Conservation (phyloP, 345 rosid genomes). For the Gossypium bickii region DNA sequence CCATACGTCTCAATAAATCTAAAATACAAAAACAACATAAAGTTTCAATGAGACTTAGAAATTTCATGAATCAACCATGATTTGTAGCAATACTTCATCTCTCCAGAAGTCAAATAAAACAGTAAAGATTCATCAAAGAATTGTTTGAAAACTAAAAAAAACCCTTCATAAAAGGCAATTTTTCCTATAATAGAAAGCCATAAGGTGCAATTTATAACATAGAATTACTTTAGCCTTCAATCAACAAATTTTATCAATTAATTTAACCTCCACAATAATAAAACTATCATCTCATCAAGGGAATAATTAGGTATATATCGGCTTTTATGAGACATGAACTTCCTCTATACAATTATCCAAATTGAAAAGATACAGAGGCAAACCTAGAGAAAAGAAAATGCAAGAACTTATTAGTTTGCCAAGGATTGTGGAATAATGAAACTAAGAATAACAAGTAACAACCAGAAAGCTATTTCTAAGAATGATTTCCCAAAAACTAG, state of each 20-base stretch:
- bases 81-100: neutral
- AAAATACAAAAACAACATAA: conserved; percentile 20
- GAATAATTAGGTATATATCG: neutral
- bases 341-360: neutral
- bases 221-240: neutral
- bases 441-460: neutral
- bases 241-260: neutral
- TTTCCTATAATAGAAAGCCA: neutral
- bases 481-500: neutral
- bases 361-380: neutral
- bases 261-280: neutral
- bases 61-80: neutral
- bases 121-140: neutral
- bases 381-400: neutral
- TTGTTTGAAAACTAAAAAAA: neutral
- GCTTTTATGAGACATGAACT: neutral
- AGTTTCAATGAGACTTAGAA: neutral
- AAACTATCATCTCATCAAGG: neutral
- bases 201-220: neutral
- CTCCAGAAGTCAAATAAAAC: neutral
- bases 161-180: neutral
- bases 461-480: neutral
- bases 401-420: neutral
- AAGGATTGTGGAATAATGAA: neutral
- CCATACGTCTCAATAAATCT: conserved; percentile 85